Conservation (phyloP, 306 rosid species). For the Begonia peltatifolia region DNA sequence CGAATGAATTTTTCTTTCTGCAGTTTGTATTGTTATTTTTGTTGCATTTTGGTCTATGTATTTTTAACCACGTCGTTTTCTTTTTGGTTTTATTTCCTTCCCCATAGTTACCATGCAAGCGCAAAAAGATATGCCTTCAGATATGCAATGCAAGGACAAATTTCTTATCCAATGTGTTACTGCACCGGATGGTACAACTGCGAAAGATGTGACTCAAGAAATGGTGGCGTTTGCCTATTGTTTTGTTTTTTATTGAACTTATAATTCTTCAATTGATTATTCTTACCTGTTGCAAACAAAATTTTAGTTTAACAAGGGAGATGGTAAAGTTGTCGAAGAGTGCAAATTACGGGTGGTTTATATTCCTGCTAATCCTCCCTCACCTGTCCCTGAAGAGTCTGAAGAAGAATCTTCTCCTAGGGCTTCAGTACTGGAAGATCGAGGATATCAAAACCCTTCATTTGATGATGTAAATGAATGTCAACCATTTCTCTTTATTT, state of each 20-base stretch:
- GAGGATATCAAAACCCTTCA: conserved; percentile 21
- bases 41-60: background rate
- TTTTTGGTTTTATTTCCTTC: background rate
- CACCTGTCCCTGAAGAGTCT: conserved; percentile 34
- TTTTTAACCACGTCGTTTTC: background rate
- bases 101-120: conserved; percentile 36
- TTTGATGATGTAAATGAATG: conserved; percentile 28
- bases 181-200: conserved; percentile 17
- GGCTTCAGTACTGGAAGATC: conserved; percentile 17
- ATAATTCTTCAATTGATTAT: background rate
- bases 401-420: conserved; percentile 32
- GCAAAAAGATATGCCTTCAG: conserved; percentile 22
- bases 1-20: too few species aligned
- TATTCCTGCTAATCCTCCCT: conserved; percentile 33
- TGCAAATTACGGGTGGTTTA: conserved; percentile 29
- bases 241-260: conserved; percentile 1
- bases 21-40: background rate
- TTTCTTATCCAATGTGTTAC: conserved; percentile 39
- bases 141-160: conserved; percentile 45
- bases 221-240: conserved; percentile 14
- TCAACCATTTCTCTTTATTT: background rate
- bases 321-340: conserved; percentile 25
- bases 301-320: conserved; percentile 29
- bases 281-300: background rate
- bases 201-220: conserved; percentile 26